phyloP scores from a whole-genome alignment of 1,284 basidiomycete species.

The Pyrrhoderma lamaoense region DNA sequence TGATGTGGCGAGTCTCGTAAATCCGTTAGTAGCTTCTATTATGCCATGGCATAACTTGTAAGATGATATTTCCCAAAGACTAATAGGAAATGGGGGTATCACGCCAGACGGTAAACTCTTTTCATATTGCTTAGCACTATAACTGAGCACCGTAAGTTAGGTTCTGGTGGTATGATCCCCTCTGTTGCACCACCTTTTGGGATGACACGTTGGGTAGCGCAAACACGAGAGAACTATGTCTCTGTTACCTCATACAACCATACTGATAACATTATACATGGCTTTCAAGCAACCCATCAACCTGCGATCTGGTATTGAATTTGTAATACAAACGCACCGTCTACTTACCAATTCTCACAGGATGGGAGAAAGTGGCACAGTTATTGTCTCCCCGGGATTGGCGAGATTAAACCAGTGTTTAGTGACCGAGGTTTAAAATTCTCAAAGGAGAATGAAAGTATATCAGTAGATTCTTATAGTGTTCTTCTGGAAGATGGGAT shows the following conservation, averaged over 20 bases:
- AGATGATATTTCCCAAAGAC: conserved; percentile 3
- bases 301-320: conserved; percentile 68
- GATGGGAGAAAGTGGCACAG: conserved; percentile 76
- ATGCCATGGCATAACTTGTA: not conserved
- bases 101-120: conserved; percentile 41
- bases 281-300: conserved; percentile 75
- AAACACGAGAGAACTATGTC: conserved; percentile 66
- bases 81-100: conserved; percentile 64
- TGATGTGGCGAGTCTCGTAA: conserved; percentile 43
- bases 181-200: conserved; percentile 73
- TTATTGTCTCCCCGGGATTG: conserved; percentile 58
- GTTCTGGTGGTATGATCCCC: conserved; percentile 63
- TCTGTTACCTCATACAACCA: conserved; percentile 75
- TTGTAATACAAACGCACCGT: not conserved
- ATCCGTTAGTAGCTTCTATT: conserved; percentile 37
- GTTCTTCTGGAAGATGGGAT: conserved; percentile 49
- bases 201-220: conserved; percentile 76
- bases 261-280: conserved; percentile 56
- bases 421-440: conserved; percentile 58
- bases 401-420: conserved; percentile 44
- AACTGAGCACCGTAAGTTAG: too few species aligned
- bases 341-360: too few species aligned
- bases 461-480: conserved; percentile 61
- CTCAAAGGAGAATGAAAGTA: conserved; percentile 49
- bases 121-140: too few species aligned